Evolutionary conservation across 129 eudicot genomes (phyloP), one percentile per base, ranked within the genome.

Genomic region (Erigeron canadensis): DNA sequence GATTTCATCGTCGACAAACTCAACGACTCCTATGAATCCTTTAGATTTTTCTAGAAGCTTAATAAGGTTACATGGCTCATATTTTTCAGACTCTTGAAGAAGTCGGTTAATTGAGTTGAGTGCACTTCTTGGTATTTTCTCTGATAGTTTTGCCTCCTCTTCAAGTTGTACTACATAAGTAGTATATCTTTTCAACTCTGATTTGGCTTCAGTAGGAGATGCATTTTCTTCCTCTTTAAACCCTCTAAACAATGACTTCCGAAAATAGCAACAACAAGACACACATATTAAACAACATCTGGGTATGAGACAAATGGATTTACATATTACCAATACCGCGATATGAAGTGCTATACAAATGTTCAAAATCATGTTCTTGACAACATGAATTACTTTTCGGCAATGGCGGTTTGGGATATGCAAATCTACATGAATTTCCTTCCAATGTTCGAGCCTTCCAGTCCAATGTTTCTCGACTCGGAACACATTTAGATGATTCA

Each of bases 71-170:
- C 17, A 18, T 10, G 80, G 82, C 17, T 66, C 63, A 53, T 64
- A 38, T 58, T 51, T 64, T 59, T 76, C 72, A 8, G 82, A 83
- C 57, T 10, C 75, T 3, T 40, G 73, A 58, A 85, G 46, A 59
- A 72, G 37, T 45, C 23, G 55, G 28, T 34, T 60, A 22, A 72
- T 60, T 8, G 60, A 60, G 10, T 19, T 23, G 11, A 72, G 58
- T 5, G 56, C 37, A 34, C 34, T 72, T 28, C 34, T 58, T 38
- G 60, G 10, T 16, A 59, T 41, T 43, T 19, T 72, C 2, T 72
- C 60, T 34, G 76, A 45, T 15, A 59, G 59, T 60, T 72, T 72
- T 1, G 58, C 45, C 12, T 28, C 60, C 23, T 17, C 58, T 22
- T 72, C 68, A 9, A 47, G 34, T 23, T 60, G 60, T 11, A 72